phyloP scores from a whole-genome alignment of 2,329 filamentous ascomycete genomes.

The Fusarium newnesense region DNA sequence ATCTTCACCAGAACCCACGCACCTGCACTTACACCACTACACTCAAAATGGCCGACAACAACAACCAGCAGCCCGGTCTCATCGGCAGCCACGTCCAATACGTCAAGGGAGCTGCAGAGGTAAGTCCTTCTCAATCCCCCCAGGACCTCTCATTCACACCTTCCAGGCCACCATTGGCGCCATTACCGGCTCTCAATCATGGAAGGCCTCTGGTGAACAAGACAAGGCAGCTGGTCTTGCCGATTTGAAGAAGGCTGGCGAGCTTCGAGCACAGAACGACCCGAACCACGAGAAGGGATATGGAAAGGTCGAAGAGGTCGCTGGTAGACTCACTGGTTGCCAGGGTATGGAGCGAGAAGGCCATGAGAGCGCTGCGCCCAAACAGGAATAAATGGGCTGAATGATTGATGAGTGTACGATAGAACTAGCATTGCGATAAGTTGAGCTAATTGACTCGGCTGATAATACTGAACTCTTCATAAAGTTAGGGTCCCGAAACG shows the following conservation, averaged over 20 bases:
- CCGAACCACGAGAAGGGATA: conserved; percentile 63
- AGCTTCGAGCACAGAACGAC: conserved; percentile 63
- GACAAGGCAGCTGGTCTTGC: conserved; percentile 72
- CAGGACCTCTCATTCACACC: neutral
- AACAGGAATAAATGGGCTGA: conserved; percentile 35
- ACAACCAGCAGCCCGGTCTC: conserved; percentile 61
- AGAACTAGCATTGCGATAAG: conserved; percentile 2
- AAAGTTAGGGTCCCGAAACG: neutral
- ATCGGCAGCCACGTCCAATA: conserved; percentile 73
- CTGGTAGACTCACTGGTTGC: conserved; percentile 72
- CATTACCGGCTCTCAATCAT: conserved; percentile 69
- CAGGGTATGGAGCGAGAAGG: conserved; percentile 77
- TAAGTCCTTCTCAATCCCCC: conserved; percentile 46
- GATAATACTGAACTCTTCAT: neutral
- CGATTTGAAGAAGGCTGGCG: conserved; percentile 69
- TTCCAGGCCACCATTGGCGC: conserved; percentile 67
- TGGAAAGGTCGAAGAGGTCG: conserved; percentile 72
- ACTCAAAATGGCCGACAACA: conserved; percentile 45
- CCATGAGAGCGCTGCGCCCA: conserved; percentile 57
- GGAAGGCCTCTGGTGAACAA: conserved; percentile 71
- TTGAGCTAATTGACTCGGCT: neutral
- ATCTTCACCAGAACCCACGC: neutral
- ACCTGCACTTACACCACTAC: neutral
- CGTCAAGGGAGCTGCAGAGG: conserved; percentile 74
- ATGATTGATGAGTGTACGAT: conserved; percentile 13